Conservation (phyloP, 2,329 filamentous ascomycete genomes). For the Hypoxylon sp. region DNA sequence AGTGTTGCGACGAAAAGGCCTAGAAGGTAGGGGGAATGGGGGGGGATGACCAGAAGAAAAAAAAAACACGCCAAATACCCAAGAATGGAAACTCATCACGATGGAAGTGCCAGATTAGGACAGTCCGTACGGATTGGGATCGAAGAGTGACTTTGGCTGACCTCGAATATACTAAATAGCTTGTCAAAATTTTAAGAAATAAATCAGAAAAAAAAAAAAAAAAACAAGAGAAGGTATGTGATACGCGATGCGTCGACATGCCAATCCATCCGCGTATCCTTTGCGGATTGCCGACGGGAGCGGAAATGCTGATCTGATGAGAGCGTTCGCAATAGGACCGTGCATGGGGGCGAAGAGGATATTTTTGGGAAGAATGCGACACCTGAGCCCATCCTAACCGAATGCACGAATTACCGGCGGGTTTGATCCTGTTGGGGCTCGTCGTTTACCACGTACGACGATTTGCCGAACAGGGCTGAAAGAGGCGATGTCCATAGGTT, state of each 20-base stretch:
- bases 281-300: constrained; percentile 6
- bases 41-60: constrained; percentile 15
- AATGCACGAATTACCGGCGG: constrained; percentile 13
- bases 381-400: background rate
- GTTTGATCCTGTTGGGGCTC: background rate
- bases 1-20: constrained; percentile 19
- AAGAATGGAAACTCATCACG: constrained; percentile 32
- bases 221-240: background rate
- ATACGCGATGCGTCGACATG: constrained; percentile 7
- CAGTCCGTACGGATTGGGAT: constrained; percentile 6
- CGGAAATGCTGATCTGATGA: constrained; percentile 28
- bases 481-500: constrained; percentile 28
- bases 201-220: background rate
- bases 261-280: constrained; percentile 8
- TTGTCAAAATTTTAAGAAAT: too few species aligned
- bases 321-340: constrained; percentile 28
- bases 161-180: background rate
- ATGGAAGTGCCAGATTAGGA: constrained; percentile 25
- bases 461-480: constrained; percentile 35
- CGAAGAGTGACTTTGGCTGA: constrained; percentile 8
- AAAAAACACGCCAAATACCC: too few species aligned
- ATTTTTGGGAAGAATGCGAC: constrained; percentile 28
- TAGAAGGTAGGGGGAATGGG: background rate
- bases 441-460: constrained; percentile 1
- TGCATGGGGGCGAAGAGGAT: constrained; percentile 14